Conservation (phyloP, 805 yeast genomes). For the Wickerhamiella vanderwaltii region DNA sequence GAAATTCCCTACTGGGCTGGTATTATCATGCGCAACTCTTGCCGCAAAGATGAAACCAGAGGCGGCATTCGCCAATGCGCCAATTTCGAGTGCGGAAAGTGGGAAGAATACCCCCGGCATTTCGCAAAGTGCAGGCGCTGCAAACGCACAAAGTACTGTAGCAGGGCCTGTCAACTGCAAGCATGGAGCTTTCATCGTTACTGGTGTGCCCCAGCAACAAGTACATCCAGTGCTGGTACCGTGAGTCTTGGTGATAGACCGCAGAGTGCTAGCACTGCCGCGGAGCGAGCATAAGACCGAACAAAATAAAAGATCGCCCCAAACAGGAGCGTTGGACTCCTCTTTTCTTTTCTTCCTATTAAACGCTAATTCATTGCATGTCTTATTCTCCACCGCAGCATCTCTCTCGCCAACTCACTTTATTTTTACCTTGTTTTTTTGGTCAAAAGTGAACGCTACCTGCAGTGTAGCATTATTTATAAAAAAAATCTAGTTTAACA, state of each 20-base stretch:
- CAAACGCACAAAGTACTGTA: constrained; percentile 88
- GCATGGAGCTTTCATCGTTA: constrained; percentile 91
- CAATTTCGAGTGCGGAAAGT: constrained; percentile 78
- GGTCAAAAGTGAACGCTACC: no score
- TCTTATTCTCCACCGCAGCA: no score
- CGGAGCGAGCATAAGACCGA: background rate
- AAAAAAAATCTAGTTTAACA: background rate
- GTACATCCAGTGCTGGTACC: constrained; percentile 8
- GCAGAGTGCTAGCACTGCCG: constrained; percentile 7
- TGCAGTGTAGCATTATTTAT: constrained; percentile 7
- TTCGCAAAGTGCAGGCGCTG: constrained; percentile 93
- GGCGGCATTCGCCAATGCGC: constrained; percentile 95
- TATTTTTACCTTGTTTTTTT: no score
- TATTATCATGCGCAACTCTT: constrained; percentile 92
- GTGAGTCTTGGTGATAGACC: constrained; percentile 11
- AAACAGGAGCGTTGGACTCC: no score
- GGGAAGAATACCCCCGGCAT: constrained; percentile 85
- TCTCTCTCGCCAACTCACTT: no score
- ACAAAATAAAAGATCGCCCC: no score
- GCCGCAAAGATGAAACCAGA: constrained; percentile 73
- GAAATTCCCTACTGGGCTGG: constrained; percentile 95
- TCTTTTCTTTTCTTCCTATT: no score
- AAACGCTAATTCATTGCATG: no score
- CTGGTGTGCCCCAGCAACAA: constrained; percentile 51
- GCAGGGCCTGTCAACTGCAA: constrained; percentile 77